Conservation (phyloP, 108 stramenopile genomes). For the Cyclostephanos tholiformis region DNA sequence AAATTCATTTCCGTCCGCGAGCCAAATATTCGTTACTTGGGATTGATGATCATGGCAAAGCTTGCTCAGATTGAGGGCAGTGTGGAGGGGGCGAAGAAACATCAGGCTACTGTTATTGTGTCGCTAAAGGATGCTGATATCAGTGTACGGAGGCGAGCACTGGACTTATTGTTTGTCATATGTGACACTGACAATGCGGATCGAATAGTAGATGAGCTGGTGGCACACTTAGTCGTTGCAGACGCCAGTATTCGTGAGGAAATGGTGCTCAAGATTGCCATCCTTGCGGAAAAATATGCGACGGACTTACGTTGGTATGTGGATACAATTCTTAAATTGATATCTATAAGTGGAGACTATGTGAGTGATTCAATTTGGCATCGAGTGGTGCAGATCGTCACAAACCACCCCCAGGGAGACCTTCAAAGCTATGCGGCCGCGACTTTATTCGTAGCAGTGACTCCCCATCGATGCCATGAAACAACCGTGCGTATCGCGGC, state of each 20-base stretch:
- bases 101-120: conserved; percentile 90
- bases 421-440: conserved; percentile 94
- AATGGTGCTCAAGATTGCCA: conserved; percentile 98
- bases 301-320: conserved; percentile 96
- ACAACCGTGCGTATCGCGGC: conserved; percentile 91
- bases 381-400: conserved; percentile 98
- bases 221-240: conserved; percentile 86
- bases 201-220: conserved; percentile 92
- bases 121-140: conserved; percentile 97
- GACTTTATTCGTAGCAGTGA: conserved; percentile 83
- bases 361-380: conserved; percentile 98
- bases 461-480: conserved; percentile 88
- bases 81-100: conserved; percentile 81
- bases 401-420: conserved; percentile 93
- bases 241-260: conserved; percentile 96
- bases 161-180: conserved; percentile 97
- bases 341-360: conserved; percentile 93
- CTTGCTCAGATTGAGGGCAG: conserved; percentile 91
- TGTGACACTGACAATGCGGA: conserved; percentile 94
- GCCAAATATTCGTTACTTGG: conserved; percentile 97
- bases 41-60: conserved; percentile 93
- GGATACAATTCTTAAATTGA: conserved; percentile 94
- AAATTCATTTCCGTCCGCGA: conserved; percentile 95
- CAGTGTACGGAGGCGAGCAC: conserved; percentile 90
- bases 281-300: conserved; percentile 97